Conservation (phyloP, 768 basidiomycete species). For the Xerocomellus chrysenteron region DNA sequence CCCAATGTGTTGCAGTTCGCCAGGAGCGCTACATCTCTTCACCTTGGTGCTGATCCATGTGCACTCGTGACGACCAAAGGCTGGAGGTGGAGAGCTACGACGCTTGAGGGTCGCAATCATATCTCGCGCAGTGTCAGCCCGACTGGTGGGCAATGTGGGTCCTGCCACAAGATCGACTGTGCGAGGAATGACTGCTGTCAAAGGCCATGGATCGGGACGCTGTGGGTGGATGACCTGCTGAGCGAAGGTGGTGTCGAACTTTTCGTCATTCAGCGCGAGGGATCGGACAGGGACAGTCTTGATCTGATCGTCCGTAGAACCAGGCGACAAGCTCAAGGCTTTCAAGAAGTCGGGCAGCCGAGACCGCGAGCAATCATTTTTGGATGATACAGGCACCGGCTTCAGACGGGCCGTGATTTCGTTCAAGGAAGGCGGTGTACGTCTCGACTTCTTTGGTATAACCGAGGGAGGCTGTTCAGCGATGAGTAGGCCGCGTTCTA, state of each 20-base stretch:
- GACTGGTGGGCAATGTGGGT: constrained; percentile 49
- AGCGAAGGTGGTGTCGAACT: constrained; percentile 2
- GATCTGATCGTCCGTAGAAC: constrained; percentile 21
- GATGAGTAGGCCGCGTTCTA: constrained; percentile 53
- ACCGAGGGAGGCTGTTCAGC: constrained; percentile 19
- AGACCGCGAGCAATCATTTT: constrained; percentile 19
- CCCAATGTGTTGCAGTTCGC: constrained; percentile 47
- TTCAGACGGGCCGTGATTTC: constrained; percentile 67
- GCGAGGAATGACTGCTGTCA: constrained; percentile 48
- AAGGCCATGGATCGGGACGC: constrained; percentile 38
- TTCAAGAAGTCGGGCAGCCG: constrained; percentile 37
- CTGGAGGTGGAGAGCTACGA: constrained; percentile 42
- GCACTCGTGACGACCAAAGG: constrained; percentile 11
- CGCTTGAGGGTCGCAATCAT: constrained; percentile 67
- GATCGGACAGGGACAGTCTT: constrained; percentile 40
- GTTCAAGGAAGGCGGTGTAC: constrained; percentile 64
- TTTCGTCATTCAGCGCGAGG: constrained; percentile 14
- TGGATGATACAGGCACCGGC: constrained; percentile 18
- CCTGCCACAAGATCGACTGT: constrained; percentile 42
- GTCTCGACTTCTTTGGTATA: constrained; percentile 11
- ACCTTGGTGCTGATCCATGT: constrained; percentile 37
- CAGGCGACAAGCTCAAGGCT: constrained; percentile 4
- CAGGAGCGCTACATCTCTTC: constrained; percentile 63
- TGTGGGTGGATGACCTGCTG: constrained; percentile 19
- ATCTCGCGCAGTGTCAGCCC: constrained; percentile 55